These are phyloP conservation scores for Thermochaetoides dissita DNA, from an alignment of 2,329 filamentous ascomycete genomes.

Conservation along the genomic window DNA sequence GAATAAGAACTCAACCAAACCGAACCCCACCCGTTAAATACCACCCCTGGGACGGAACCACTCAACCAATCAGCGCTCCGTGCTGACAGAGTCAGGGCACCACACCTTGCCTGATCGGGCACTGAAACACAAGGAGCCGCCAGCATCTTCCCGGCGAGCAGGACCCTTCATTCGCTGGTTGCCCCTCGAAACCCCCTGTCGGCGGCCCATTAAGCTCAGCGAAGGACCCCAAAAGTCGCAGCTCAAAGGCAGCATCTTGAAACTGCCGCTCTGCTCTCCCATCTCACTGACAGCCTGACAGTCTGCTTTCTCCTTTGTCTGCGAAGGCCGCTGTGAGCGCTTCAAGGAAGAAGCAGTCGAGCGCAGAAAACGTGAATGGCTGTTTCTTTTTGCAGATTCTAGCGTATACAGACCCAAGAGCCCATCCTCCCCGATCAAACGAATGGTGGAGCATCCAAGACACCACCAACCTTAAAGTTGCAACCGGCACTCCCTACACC, in stretches of 20 bases:
- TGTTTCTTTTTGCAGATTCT: too few relatives aligned
- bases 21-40: not conserved
- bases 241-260: constrained; percentile 5
- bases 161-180: constrained; percentile 16
- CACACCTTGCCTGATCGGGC: constrained; percentile 9
- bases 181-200: constrained; percentile 10
- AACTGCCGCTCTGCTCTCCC: constrained; percentile 13
- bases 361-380: too few relatives aligned
- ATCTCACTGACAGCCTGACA: too few relatives aligned
- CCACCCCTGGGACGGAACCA: constrained; percentile 4
- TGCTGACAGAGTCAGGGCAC: constrained; percentile 4
- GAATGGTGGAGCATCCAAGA: too few relatives aligned
- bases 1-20: too few relatives aligned
- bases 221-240: too few relatives aligned
- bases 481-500: too few relatives aligned
- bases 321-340: too few relatives aligned
- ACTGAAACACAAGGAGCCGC: constrained; percentile 15
- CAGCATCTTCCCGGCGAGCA: constrained; percentile 11
- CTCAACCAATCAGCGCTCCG: constrained; percentile 12
- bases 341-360: too few relatives aligned
- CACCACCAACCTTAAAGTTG: too few relatives aligned
- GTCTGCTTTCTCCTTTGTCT: not conserved
- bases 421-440: too few relatives aligned
- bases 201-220: not conserved
- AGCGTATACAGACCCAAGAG: too few relatives aligned